Evolutionary conservation across 495 filamentous ascomycete species (phyloP), one percentile per base, ranked within the genome.

Genomic region (Neurospora sp.): DNA sequence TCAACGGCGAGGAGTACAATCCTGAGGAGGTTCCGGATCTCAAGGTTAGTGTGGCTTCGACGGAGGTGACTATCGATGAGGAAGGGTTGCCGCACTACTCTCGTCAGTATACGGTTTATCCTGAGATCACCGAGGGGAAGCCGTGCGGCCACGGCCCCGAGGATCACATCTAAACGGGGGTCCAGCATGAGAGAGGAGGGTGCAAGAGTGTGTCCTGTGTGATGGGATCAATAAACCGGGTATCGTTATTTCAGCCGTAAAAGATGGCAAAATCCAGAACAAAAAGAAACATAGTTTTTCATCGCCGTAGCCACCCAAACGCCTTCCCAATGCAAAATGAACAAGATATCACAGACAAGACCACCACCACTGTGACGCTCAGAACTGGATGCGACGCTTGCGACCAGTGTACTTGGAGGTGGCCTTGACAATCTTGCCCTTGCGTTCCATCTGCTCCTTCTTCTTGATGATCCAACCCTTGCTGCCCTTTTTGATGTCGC

Each of bases 391-490:
- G n/a, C 90, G 86, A 79, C 96, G 85, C 81, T 92, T 97, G 75
- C 94, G 87, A 27, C 96, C 96, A 3, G 96, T 98, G 78, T 96
- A 99, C 80, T 94, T 98, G 27, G 92, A 94, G 74, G 86, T 91
- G 4, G 88, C 82, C 86, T 97, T 98, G 72, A 98, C 94, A 14
- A 97, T 88, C 86, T 96, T 98, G 27, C 96, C 96, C 82, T 97
- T 97, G 77, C 87, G 86, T 81, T 93, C 91, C 92, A 96, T 94
- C 83, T 96, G 93, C 74, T 96, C 93, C 83, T 99, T 99, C 83
- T 98, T 99, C 77, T 89, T 88, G 84, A 96, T 76, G 75, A 99
- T 97, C 94, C 94, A 98, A 41, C 85, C 87, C 81, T 92, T 97
- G 76, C 90, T 90, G 4, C 94, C 94, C 82, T 97, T 97, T 77